These are phyloP conservation scores for Colletotrichum cereale DNA, from an alignment of 2,329 filamentous ascomycete genomes.

Conservation along the genomic window DNA sequence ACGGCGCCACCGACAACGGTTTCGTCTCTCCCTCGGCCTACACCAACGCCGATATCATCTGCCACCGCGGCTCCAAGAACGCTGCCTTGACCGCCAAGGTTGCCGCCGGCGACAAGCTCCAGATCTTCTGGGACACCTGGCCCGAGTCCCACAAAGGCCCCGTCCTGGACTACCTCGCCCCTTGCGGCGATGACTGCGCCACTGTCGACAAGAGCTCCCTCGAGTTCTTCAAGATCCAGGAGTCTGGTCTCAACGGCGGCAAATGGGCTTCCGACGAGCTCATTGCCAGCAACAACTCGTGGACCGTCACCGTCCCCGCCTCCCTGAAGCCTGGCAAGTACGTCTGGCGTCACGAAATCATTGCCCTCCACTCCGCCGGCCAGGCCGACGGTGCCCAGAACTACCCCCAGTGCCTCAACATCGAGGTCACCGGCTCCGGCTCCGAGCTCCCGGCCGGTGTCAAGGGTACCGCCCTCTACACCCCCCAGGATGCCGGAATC, in stretches of 20 bases:
- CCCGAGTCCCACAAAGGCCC: conserved; percentile 73
- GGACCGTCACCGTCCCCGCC: conserved; percentile 60
- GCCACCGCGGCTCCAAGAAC: conserved; percentile 58
- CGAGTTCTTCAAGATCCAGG: conserved; percentile 71
- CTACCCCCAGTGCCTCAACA: conserved; percentile 66
- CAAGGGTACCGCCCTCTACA: conserved; percentile 53
- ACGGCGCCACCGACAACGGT: conserved; percentile 55
- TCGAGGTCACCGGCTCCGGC: conserved; percentile 59
- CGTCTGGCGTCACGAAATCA: conserved; percentile 68
- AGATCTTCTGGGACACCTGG: conserved; percentile 75
- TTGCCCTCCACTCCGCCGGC: conserved; percentile 64
- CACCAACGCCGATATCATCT: conserved; percentile 58
- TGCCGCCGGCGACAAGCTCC: conserved; percentile 69
- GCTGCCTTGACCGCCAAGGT: conserved; percentile 58
- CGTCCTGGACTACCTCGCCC: conserved; percentile 71
- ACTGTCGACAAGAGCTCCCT: conserved; percentile 63
- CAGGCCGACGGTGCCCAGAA: conserved; percentile 57
- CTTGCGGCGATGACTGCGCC: conserved; percentile 66
- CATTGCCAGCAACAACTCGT: conserved; percentile 59
- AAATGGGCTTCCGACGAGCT: conserved; percentile 68
- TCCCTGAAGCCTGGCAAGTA: conserved; percentile 64
- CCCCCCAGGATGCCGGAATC: conserved; percentile 50
- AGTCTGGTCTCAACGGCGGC: conserved; percentile 62
- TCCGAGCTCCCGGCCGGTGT: conserved; percentile 46
- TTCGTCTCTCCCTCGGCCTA: conserved; percentile 60